A percentile compares a stretch with the other conserved stretches of the same genome.
These are phyloP conservation scores for Naganishia antarctica DNA, from an alignment of 768 basidiomycete species.

Conservation along the genomic window DNA sequence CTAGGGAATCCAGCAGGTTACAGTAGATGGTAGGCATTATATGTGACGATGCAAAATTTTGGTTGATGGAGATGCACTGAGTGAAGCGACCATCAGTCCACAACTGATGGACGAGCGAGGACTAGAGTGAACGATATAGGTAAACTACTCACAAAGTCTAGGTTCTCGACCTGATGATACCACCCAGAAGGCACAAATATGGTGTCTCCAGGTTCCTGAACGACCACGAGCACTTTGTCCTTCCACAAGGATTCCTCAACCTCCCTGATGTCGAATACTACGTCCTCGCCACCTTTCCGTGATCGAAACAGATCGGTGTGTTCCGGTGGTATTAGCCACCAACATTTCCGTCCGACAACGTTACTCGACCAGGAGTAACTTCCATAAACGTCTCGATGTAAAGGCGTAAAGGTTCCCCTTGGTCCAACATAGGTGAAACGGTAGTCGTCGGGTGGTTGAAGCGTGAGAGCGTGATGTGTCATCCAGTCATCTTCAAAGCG, in stretches of 20 bases:
- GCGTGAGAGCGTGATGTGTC: conserved; percentile 33
- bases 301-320: conserved; percentile 22
- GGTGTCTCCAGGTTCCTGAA: conserved; percentile 46
- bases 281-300: conserved; percentile 27
- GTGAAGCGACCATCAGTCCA: no score
- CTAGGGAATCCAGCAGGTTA: conserved; percentile 46
- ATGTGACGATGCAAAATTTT: conserved; percentile 45
- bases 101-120: not conserved
- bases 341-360: conserved; percentile 45
- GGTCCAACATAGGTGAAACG: conserved; percentile 48
- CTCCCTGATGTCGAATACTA: conserved; percentile 42
- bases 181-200: conserved; percentile 49
- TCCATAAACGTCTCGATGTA: conserved; percentile 49
- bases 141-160: conserved; percentile 39
- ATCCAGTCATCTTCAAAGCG: conserved; percentile 40
- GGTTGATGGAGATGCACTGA: conserved; percentile 50
- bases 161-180: conserved; percentile 48
- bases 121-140: not conserved
- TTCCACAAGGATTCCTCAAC: conserved; percentile 26
- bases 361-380: conserved; percentile 49
- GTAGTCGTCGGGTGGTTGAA: conserved; percentile 33
- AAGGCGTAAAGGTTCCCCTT: conserved; percentile 42
- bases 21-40: conserved; percentile 42
- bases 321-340: conserved; percentile 48
- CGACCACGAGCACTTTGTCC: conserved; percentile 29